These are phyloP conservation scores for Macrocybe gigantea DNA, from an alignment of 768 basidiomycete genomes.

Conservation along the genomic window DNA sequence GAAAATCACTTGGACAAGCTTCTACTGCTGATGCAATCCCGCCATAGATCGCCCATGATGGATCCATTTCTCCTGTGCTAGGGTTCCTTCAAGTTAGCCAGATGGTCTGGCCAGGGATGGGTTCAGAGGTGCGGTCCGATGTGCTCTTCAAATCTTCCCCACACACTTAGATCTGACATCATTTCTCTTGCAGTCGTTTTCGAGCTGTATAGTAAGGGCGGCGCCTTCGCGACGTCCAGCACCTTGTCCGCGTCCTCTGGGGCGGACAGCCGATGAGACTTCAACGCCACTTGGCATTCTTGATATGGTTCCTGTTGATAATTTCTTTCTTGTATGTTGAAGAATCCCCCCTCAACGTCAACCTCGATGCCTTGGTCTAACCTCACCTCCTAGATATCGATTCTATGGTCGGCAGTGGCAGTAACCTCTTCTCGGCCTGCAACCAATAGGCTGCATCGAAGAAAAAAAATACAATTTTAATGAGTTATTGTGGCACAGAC, in stretches of 20 bases:
- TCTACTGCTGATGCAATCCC: background rate
- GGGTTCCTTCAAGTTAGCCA: constrained; percentile 42
- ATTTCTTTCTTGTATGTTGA: constrained; percentile 37
- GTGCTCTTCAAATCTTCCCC: background rate
- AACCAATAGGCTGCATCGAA: too few species aligned
- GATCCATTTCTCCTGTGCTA: constrained; percentile 41
- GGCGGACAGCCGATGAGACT: constrained; percentile 43
- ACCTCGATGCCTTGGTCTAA: background rate
- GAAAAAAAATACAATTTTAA: too few species aligned
- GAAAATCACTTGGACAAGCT: background rate
- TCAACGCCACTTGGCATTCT: constrained; percentile 41
- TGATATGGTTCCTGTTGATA: constrained; percentile 36
- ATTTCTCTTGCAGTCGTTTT: constrained; percentile 27
- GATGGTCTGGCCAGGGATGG: constrained; percentile 57
- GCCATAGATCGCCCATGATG: constrained; percentile 40
- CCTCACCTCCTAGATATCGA: too few species aligned
- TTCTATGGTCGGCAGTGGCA: too few species aligned
- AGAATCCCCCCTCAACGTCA: background rate
- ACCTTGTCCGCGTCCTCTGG: constrained; percentile 45
- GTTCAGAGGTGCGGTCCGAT: constrained; percentile 29
- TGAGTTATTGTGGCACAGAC: too few species aligned
- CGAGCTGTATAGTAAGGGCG: constrained; percentile 30
- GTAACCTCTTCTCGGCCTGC: too few species aligned
- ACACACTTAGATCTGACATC: background rate
- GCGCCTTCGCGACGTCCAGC: constrained; percentile 1